These are phyloP conservation scores for Acmispon strigosus DNA, from an alignment of 306 rosid species.

Conservation along the genomic window DNA sequence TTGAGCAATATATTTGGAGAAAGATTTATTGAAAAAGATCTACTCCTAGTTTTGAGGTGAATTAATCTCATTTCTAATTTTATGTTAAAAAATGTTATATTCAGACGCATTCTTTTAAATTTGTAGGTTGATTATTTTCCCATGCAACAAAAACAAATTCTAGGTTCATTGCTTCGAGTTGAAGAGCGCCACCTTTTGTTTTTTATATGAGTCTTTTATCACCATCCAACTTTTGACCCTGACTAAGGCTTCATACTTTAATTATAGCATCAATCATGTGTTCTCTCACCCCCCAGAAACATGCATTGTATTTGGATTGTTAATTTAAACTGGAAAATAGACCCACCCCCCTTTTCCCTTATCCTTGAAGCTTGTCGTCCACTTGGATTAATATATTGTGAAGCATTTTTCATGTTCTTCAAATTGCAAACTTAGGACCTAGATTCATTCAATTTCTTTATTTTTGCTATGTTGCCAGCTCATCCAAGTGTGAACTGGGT, in stretches of 20 bases:
- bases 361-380: conserved; percentile 11
- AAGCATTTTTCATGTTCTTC: background rate
- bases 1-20: too few relatives aligned
- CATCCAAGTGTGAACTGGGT: conserved; percentile 8
- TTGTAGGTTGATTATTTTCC: too few relatives aligned
- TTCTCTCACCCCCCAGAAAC: background rate
- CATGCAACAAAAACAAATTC: too few relatives aligned
- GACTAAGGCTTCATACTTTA: background rate
- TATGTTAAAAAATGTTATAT: too few relatives aligned
- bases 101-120: too few relatives aligned
- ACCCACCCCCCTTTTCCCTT: background rate
- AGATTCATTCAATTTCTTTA: background rate
- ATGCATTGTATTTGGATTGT: conserved; percentile 19
- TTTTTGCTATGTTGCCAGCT: conserved; percentile 7
- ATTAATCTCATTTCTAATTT: too few relatives aligned
- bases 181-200: background rate
- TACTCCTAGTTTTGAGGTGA: too few relatives aligned
- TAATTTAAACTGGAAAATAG: background rate
- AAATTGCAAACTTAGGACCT: background rate
- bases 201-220: background rate
- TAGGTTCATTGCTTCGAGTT: background rate
- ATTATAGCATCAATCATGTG: background rate
- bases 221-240: conserved; percentile 12
- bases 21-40: too few relatives aligned
- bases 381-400: background rate